Evolutionary conservation across 129 eudicot genomes (phyloP).

Genomic region (Sambucus nigra): DNA sequence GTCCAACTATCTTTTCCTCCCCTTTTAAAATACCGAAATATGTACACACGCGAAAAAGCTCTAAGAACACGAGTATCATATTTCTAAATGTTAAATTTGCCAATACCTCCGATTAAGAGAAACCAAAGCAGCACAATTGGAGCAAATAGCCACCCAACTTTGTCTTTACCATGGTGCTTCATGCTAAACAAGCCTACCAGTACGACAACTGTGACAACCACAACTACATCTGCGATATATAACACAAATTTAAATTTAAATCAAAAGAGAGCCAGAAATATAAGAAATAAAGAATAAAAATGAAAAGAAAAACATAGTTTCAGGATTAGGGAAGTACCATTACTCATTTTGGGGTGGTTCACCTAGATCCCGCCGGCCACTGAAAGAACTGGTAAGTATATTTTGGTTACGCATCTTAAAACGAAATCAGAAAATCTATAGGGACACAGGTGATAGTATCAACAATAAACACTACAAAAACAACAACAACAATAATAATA

Average conservation of each 20-base stretch:
- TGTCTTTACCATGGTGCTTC: constrained; percentile 78
- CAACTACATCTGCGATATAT: constrained; percentile 69
- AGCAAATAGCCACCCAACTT: constrained; percentile 89
- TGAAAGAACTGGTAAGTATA: no score
- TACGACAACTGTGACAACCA: constrained; percentile 65
- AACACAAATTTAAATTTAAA: background rate
- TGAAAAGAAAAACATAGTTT: no score
- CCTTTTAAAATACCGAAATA: constrained; percentile 50
- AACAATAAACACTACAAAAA: no score
- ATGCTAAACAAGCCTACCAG: constrained; percentile 64
- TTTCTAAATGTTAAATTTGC: constrained; percentile 55
- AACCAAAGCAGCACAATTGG: constrained; percentile 83
- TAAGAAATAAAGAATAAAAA: no score
- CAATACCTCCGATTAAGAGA: constrained; percentile 72
- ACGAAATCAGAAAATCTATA: no score
- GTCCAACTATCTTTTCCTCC: constrained; percentile 63
- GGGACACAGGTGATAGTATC: no score
- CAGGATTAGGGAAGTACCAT: no score
- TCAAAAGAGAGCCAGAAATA: no score
- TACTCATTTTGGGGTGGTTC: no score
- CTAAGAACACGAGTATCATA: constrained; percentile 45
- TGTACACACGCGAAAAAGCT: constrained; percentile 72
- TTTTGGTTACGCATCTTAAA: no score
- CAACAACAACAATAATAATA: no score
- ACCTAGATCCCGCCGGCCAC: no score